Percentiles rank a stretch among this genome's conserved stretches.
These are phyloP conservation scores for Pythium periplocum DNA, from an alignment of 352 stramenopile species.

Conservation along the genomic window DNA sequence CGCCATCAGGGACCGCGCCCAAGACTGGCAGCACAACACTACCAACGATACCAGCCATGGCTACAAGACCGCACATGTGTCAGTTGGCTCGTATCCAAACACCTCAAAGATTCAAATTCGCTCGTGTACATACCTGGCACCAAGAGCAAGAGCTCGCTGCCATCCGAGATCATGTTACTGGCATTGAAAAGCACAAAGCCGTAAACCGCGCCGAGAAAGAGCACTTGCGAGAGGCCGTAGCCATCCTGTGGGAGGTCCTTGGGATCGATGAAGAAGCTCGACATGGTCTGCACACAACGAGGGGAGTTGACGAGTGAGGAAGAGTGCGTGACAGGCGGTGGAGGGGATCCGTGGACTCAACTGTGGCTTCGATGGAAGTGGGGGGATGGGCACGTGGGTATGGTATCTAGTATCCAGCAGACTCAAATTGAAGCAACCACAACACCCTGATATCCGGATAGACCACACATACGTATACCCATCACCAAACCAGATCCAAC, in stretches of 20 bases:
- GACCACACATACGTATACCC: too few species aligned
- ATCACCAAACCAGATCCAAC: too few species aligned
- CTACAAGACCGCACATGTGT: constrained; percentile 7
- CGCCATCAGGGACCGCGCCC: constrained; percentile 95
- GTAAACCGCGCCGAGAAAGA: constrained; percentile 95
- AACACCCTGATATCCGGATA: too few species aligned
- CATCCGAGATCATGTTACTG: constrained; percentile 97
- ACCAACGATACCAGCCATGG: constrained; percentile 94
- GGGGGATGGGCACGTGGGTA: too few species aligned
- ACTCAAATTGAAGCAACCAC: too few species aligned
- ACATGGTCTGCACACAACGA: constrained; percentile 6
- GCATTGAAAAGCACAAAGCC: constrained; percentile 96
- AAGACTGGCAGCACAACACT: constrained; percentile 96
- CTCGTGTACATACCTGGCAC: constrained; percentile 63
- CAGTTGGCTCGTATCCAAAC: too few species aligned
- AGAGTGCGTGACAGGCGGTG: too few species aligned
- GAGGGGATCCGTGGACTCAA: too few species aligned
- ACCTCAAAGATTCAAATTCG: too few species aligned
- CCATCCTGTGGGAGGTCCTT: constrained; percentile 71
- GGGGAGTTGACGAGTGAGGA: too few species aligned
- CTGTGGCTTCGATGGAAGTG: too few species aligned
- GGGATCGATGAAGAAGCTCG: constrained; percentile 81
- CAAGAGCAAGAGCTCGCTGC: constrained; percentile 96
- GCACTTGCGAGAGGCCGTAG: constrained; percentile 84
- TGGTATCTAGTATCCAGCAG: too few species aligned